Evolutionary conservation across 176 grass and related monocot species (phyloP).

Genomic region (Ampelocalamus luodianensis): DNA sequence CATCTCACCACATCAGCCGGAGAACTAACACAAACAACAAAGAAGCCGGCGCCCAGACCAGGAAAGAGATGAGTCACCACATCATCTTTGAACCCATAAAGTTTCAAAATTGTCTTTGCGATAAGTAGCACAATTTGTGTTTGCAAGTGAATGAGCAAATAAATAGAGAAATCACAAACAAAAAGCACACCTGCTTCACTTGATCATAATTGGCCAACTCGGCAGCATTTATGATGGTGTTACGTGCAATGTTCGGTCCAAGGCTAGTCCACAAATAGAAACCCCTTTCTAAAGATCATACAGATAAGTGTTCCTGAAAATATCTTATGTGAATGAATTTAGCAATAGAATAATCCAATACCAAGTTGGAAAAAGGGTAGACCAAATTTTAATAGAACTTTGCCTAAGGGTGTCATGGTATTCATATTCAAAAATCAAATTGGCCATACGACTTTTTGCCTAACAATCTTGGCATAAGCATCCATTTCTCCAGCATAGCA

Average conservation of each 20-base stretch:
- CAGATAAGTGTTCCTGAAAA: neutral
- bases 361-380: neutral
- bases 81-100: slow-evolving; percentile 94
- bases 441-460: no score
- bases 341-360: neutral
- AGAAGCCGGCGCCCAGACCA: slow-evolving; percentile 88
- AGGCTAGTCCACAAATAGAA: no score
- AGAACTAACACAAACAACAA: slow-evolving; percentile 94
- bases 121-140: slow-evolving; percentile 3
- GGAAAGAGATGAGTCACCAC: slow-evolving; percentile 81
- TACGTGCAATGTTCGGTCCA: no score
- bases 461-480: slow-evolving; percentile 81
- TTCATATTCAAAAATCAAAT: no score
- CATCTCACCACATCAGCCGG: slow-evolving; percentile 90
- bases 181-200: no score
- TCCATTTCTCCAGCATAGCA: slow-evolving; percentile 77
- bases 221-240: no score
- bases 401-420: no score
- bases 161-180: no score
- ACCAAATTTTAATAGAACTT: no score
- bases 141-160: neutral
- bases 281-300: slow-evolving; percentile 45
- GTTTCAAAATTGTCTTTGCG: slow-evolving; percentile 80
- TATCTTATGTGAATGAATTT: neutral
- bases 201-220: no score